Base-by-base conservation (phyloP, 495 filamentous ascomycete species). In the Cudoniella acicularis region DNA sequence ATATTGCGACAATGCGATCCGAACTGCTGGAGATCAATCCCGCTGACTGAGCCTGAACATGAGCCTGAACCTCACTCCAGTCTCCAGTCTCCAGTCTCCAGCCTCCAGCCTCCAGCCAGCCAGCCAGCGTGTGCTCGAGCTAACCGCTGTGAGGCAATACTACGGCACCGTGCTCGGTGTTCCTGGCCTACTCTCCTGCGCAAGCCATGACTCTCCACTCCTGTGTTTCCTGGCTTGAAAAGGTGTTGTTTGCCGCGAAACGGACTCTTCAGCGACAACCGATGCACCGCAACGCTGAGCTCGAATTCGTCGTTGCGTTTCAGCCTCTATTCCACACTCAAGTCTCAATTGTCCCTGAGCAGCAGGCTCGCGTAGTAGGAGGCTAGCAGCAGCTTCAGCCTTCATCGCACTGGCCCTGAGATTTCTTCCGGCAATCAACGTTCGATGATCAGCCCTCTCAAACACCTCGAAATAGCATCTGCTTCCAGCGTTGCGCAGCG, bases 381-480 rank as follows among this genome's bases (percentile, higher is more conserved):
- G n/a, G n/a, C n/a, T 46, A 40, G 27, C 49, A n/a, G 51, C 27
- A 62, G 25, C 46, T 47, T 27, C 23, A 57, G 52, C 49, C 23
- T 21, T n/a, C 20, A 24, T 10, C 8, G 27, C 13, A 13, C 46
- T n/a, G 13, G n/a, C 13, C 18, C 36, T 23, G 22, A 48, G 41
- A 50, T n/a, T 41, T 57, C 10, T 40, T 53, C 41, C 57, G 23
- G 36, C 30, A 55, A 40, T 25, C 43, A 50, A 45, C 43, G 3
- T 22, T 36, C 30, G 2, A 24, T 30, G 51, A 59, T 63, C 49
- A 41, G 17, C 43, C 43, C 40, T 40, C 27, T 46, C 42, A 63
- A 63, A 63, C 56, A 59, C 22, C 55, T 63, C 61, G 30, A 63
- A 59, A 59, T 59, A 59, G 61, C 55, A 49, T 45, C 50, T 43